A percentile compares a stretch with the other conserved stretches of the same genome.
phyloP scores from a whole-genome alignment of 495 filamentous ascomycete species.

The Xylaria grammica region DNA sequence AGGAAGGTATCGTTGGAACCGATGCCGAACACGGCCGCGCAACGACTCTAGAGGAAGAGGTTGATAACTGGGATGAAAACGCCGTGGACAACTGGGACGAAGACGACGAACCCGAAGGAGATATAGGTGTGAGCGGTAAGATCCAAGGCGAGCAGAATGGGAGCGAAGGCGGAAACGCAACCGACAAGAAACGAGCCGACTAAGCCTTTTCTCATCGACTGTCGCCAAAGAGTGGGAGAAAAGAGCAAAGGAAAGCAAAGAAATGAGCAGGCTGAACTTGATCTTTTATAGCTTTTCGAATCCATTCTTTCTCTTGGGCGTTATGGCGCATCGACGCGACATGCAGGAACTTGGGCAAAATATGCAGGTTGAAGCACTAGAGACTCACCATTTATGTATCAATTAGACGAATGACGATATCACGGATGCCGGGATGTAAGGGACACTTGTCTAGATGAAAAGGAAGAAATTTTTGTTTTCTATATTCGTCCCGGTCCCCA shows the following conservation, averaged over 20 bases:
- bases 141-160: slow-evolving; percentile 34
- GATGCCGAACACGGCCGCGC: slow-evolving; percentile 29
- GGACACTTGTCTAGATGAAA: not conserved
- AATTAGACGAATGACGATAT: slow-evolving; percentile 29
- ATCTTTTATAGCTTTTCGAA: slow-evolving; percentile 32
- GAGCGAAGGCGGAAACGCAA: slow-evolving; percentile 27
- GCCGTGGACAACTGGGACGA: slow-evolving; percentile 75
- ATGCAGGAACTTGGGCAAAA: slow-evolving; percentile 12
- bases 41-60: slow-evolving; percentile 67
- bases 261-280: slow-evolving; percentile 11
- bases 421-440: slow-evolving; percentile 7
- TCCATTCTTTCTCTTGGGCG: slow-evolving; percentile 16
- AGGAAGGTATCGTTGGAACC: slow-evolving; percentile 50
- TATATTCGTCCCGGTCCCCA: too few relatives aligned
- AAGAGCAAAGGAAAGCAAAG: slow-evolving; percentile 25
- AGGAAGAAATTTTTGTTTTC: not conserved
- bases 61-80: slow-evolving; percentile 87
- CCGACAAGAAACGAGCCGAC: slow-evolving; percentile 47
- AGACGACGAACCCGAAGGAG: slow-evolving; percentile 53
- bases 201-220: slow-evolving; percentile 23
- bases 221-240: slow-evolving; percentile 18
- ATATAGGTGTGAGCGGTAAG: slow-evolving; percentile 39
- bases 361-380: slow-evolving; percentile 2
- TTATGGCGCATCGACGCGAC: slow-evolving; percentile 8
- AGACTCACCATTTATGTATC: slow-evolving; percentile 18